Base-by-base conservation (phyloP, 495 filamentous ascomycete species). In the Letharia columbiana region DNA sequence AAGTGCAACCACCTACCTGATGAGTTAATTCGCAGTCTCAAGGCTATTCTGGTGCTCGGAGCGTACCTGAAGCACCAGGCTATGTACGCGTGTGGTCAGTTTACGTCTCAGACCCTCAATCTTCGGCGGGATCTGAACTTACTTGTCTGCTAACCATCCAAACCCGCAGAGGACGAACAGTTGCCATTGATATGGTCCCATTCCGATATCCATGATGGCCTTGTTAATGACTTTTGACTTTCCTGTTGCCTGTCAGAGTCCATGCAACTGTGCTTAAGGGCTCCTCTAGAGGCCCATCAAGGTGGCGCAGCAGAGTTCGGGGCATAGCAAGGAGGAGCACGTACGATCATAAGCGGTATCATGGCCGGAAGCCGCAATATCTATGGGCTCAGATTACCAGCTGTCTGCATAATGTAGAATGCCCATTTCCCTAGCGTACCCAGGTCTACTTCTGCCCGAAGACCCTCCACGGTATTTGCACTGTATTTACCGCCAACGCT, bases 171-270 rank as follows among this genome's bases (percentile, higher is more conserved):
- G 86, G 58, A 83, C 75, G 74, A 92, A 92, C 4, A 93, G 79
- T 68, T 89, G 82, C 87, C 86, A 92, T 76, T 95, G 90, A 70
- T 94, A 95, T 66, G 81, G 80, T 64, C 91, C 91, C 83, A 93
- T 94, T 10, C 91, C 91, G 69, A 94, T 92, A 73, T 93, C 89
- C 66, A 82, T 78, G 41, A 86, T 77, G 11, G 84, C 84, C 60
- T 82, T 77, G 70, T 86, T 86, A 68, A 86, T 83, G 15, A 86
- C 78, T 67, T 82, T 84, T 5, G 82, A 77, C 71, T 83, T 83
- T 54, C 79, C 80, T 82, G 61, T 23, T 49, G 11, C 52, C 5
- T 50, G 4, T 63, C 40, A 49, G 31, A 31, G 44, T 41, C 33
- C 35, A 44, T n/a, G 3, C 39, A 56, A 28, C 15, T 31, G 20